phyloP scores from a whole-genome alignment of 2,329 filamentous ascomycete genomes.

The Purpureocillium takamizusanense region DNA sequence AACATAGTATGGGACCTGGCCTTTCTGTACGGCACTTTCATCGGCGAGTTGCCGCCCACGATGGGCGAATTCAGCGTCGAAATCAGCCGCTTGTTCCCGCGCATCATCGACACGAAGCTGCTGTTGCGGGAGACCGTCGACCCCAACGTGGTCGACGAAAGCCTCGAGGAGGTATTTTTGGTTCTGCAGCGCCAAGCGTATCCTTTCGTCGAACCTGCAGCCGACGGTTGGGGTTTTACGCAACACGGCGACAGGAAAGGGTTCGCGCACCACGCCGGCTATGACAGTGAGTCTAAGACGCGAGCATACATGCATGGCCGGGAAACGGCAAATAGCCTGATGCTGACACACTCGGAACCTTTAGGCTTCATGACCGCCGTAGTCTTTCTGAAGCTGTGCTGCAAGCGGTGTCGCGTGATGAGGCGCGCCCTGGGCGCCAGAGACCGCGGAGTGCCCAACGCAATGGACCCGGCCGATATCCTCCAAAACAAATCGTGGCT shows the following conservation, averaged over 20 bases:
- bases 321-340: not conserved
- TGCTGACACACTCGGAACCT: not conserved
- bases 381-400: constrained; percentile 24
- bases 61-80: constrained; percentile 41
- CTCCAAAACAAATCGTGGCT: not conserved
- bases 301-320: not conserved
- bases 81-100: constrained; percentile 37
- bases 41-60: constrained; percentile 44
- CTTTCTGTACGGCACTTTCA: constrained; percentile 55
- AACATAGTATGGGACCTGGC: constrained; percentile 57
- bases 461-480: not conserved
- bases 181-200: not conserved
- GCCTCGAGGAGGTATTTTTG: constrained; percentile 12
- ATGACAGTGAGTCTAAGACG: constrained; percentile 35
- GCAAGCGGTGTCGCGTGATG: constrained; percentile 3
- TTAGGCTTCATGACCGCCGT: constrained; percentile 33
- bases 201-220: not conserved
- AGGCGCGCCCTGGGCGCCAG: not conserved
- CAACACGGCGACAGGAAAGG: constrained; percentile 7
- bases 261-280: constrained; percentile 48
- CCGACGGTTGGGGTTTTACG: not conserved
- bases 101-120: constrained; percentile 42
- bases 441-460: not conserved
- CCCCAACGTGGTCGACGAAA: constrained; percentile 10
- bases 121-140: not conserved